These are phyloP conservation scores for Lavandula angustifolia DNA, from an alignment of 257 asterid species.

Conservation along the genomic window DNA sequence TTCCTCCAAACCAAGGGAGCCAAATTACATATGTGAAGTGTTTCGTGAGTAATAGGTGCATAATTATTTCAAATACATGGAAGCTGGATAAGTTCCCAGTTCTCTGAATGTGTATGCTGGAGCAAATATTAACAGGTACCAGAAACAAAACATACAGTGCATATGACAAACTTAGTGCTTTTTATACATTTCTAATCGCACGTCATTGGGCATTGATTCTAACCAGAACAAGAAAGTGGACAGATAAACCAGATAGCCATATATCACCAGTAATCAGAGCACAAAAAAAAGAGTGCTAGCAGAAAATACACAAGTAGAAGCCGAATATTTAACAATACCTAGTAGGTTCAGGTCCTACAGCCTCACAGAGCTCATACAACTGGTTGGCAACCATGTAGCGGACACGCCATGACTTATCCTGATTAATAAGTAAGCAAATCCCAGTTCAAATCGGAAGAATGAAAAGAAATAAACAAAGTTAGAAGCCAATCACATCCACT, in stretches of 20 bases:
- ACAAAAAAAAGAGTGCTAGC: background rate
- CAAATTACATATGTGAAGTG: background rate
- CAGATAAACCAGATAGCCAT: background rate
- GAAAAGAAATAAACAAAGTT: background rate
- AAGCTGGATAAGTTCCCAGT: background rate
- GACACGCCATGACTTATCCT: constrained; percentile 99
- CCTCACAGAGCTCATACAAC: constrained; percentile 94
- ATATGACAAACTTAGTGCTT: background rate
- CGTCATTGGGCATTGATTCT: background rate
- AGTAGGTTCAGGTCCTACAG: constrained; percentile 97
- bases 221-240: background rate
- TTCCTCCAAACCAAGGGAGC: background rate
- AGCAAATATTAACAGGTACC: background rate
- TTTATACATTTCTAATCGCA: background rate
- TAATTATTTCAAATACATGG: background rate
- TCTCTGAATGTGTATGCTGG: background rate
- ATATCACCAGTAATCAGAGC: background rate
- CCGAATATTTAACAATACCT: constrained; percentile 50
- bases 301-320: background rate
- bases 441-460: background rate
- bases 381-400: constrained; percentile 99
- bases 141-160: too few species aligned
- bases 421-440: constrained; percentile 25
- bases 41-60: background rate
- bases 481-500: background rate